These are phyloP conservation scores for Nematocida displodere DNA, from an alignment of 371 early-diverging fungal species.

Conservation along the genomic window DNA sequence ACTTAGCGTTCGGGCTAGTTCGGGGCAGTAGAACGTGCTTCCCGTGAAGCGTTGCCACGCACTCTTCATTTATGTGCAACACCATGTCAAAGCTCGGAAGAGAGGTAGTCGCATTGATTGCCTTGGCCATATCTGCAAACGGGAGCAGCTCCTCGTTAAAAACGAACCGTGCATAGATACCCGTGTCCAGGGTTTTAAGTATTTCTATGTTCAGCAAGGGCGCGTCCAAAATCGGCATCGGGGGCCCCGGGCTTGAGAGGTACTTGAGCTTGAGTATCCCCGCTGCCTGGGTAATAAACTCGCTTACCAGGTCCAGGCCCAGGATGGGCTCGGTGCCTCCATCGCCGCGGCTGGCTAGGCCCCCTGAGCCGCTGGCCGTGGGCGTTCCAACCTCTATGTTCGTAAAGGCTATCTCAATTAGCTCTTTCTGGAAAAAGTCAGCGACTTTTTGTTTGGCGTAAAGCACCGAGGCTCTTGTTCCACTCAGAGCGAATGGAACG, in stretches of 20 bases:
- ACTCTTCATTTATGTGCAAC: background rate
- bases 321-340: background rate
- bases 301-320: background rate
- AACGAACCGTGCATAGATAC: background rate
- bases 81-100: background rate
- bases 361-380: background rate
- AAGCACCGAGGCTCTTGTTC: background rate
- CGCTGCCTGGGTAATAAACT: background rate
- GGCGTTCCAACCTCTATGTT: background rate
- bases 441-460: background rate
- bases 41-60: background rate
- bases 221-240: background rate
- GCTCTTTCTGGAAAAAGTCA: background rate
- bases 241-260: background rate
- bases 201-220: constrained; percentile 31
- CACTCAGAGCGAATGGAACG: background rate
- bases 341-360: background rate
- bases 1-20: background rate
- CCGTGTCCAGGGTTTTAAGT: background rate
- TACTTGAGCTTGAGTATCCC: background rate
- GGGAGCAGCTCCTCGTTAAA: constrained; percentile 36
- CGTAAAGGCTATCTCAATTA: background rate
- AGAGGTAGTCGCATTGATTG: constrained; percentile 11
- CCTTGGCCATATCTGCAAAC: background rate
- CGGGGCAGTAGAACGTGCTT: background rate